Conservation (phyloP, 768 basidiomycete species). For the Cystoderma amianthinum region DNA sequence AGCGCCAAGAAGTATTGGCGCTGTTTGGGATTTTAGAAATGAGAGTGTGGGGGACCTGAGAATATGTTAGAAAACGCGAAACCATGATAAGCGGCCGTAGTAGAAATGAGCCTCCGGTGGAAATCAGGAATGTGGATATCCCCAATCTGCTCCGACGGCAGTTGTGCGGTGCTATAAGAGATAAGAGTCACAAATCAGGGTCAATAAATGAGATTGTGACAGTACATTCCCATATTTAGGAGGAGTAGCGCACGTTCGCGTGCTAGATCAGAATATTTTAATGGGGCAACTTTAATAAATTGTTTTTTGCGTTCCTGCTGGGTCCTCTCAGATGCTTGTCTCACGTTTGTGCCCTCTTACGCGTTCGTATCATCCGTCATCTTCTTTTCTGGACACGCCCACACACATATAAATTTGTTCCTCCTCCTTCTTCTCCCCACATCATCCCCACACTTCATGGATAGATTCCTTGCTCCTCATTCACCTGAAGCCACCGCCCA, state of each 20-base stretch:
- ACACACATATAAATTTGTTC: conserved; percentile 13
- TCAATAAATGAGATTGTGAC: no score
- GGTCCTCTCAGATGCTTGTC: conserved; percentile 2
- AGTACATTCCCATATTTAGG: background rate
- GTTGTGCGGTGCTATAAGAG: no score
- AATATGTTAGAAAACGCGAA: no score
- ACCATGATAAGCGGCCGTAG: no score
- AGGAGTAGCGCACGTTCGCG: conserved; percentile 17
- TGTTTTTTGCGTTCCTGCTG: no score
- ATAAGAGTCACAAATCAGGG: no score
- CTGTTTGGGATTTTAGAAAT: no score
- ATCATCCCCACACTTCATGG: conserved; percentile 27
- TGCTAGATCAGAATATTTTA: background rate
- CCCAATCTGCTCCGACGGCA: no score
- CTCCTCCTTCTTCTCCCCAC: conserved; percentile 9
- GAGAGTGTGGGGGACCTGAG: no score
- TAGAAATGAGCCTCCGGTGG: no score
- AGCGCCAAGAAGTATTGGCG: no score
- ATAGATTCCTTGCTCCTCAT: conserved; percentile 66
- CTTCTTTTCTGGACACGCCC: conserved; percentile 9
- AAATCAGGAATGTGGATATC: no score
- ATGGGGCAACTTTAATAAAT: conserved; percentile 1
- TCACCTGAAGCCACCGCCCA: conserved; percentile 72
- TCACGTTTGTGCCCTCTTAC: conserved; percentile 20
- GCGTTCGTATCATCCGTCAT: conserved; percentile 8